Evolutionary conservation across 2,329 filamentous ascomycete species (phyloP).

Genomic region (Monosporascus sp.): DNA sequence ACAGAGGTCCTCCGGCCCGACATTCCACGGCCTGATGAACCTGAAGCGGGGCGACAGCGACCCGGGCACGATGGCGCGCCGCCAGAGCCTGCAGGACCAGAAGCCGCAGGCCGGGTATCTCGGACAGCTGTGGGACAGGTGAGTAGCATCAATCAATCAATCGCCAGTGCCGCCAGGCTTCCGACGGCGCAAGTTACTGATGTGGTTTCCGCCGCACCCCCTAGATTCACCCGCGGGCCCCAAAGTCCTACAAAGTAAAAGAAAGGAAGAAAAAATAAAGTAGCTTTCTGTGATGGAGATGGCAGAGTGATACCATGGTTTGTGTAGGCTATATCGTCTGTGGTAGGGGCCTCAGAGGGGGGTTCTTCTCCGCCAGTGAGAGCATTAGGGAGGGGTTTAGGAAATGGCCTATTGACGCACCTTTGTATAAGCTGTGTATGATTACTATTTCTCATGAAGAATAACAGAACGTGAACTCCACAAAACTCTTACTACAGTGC

Average conservation of each 20-base stretch:
- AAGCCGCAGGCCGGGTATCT: slow-evolving; percentile 43
- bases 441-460: no score
- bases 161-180: no score
- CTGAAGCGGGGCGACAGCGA: slow-evolving; percentile 42
- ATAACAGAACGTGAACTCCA: no score
- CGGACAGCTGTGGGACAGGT: slow-evolving; percentile 55
- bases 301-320: not conserved
- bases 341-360: no score
- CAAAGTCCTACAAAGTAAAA: slow-evolving; percentile 19
- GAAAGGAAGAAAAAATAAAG: not conserved
- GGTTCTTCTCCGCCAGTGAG: no score
- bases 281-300: not conserved
- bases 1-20: slow-evolving; percentile 31
- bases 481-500: no score
- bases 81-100: slow-evolving; percentile 52
- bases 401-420: no score
- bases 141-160: slow-evolving; percentile 15
- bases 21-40: slow-evolving; percentile 47
- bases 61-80: slow-evolving; percentile 38
- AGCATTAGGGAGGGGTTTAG: no score
- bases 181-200: no score
- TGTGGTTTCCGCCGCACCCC: no score
- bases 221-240: slow-evolving; percentile 24
- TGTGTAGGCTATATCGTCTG: no score
- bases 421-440: no score